Evolutionary conservation across 805 yeast species (phyloP).

Genomic region (Yarrowia keelungensis): DNA sequence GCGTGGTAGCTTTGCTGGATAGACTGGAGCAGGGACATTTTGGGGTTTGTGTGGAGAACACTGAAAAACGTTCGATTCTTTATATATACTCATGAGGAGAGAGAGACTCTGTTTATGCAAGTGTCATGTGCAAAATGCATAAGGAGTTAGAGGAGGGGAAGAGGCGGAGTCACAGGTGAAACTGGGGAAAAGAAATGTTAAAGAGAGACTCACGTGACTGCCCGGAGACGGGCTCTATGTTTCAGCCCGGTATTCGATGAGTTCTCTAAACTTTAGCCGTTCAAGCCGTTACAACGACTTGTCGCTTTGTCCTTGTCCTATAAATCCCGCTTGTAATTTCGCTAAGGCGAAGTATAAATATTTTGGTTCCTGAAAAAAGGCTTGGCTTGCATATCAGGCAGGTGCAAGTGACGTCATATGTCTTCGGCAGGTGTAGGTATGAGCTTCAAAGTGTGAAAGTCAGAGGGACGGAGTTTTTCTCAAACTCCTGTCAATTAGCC

Average conservation of each 20-base stretch:
- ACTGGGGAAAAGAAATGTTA: neutral
- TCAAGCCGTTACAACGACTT: neutral
- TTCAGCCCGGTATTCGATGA: neutral
- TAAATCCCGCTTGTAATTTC: slow-evolving; percentile 10
- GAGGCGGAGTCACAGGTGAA: slow-evolving; percentile 24
- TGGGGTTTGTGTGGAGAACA: neutral
- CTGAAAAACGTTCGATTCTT: neutral
- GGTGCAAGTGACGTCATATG: neutral
- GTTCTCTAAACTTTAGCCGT: neutral
- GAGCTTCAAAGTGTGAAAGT: neutral
- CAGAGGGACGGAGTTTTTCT: no score
- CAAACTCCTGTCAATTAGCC: neutral
- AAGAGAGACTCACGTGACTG: neutral
- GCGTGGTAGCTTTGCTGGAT: slow-evolving; percentile 26
- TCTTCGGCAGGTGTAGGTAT: neutral
- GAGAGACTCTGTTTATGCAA: slow-evolving; percentile 8
- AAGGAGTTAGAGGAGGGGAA: slow-evolving; percentile 3
- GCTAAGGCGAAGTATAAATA: neutral
- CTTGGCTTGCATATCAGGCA: slow-evolving; percentile 24
- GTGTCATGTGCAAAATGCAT: slow-evolving; percentile 25
- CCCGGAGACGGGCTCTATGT: neutral
- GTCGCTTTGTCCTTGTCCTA: no score
- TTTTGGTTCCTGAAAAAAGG: slow-evolving; percentile 25
- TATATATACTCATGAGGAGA: slow-evolving; percentile 1
- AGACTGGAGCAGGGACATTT: slow-evolving; percentile 17